phyloP scores from a whole-genome alignment of 306 rosid species.

The Nissolia schottii region DNA sequence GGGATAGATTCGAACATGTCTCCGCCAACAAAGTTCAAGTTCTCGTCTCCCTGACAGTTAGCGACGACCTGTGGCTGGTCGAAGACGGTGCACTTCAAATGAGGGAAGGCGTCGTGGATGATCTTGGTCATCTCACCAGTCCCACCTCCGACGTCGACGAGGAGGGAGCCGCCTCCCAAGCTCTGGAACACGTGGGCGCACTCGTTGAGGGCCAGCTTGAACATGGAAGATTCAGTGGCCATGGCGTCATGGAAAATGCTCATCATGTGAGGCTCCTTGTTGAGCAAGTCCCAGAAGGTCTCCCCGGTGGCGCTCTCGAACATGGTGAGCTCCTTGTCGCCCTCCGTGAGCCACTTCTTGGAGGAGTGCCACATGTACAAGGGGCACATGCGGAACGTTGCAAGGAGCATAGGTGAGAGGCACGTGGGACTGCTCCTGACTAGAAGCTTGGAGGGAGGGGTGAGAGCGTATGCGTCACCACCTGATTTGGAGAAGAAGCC shows the following conservation, averaged over 20 bases:
- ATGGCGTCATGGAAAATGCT: constrained; percentile 33
- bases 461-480: constrained; percentile 33
- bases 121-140: constrained; percentile 29
- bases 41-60: constrained; percentile 9
- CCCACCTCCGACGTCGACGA: constrained; percentile 46
- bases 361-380: constrained; percentile 26
- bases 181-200: constrained; percentile 44
- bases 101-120: constrained; percentile 41
- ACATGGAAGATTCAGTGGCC: constrained; percentile 40
- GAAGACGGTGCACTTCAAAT: constrained; percentile 43
- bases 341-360: constrained; percentile 31
- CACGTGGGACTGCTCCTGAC: constrained; percentile 19
- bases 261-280: background rate
- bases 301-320: constrained; percentile 35
- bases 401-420: background rate
- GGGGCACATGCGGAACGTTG: too few relatives aligned
- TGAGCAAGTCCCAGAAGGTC: constrained; percentile 30
- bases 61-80: constrained; percentile 51
- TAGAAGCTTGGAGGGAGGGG: constrained; percentile 48
- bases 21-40: constrained; percentile 47
- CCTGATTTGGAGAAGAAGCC: constrained; percentile 32
- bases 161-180: constrained; percentile 25
- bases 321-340: background rate
- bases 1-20: constrained; percentile 51
- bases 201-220: constrained; percentile 35